Percentiles rank a stretch among this genome's conserved stretches.
Conservation (phyloP, 2,329 filamentous ascomycete species). For the Botrytis aclada region DNA sequence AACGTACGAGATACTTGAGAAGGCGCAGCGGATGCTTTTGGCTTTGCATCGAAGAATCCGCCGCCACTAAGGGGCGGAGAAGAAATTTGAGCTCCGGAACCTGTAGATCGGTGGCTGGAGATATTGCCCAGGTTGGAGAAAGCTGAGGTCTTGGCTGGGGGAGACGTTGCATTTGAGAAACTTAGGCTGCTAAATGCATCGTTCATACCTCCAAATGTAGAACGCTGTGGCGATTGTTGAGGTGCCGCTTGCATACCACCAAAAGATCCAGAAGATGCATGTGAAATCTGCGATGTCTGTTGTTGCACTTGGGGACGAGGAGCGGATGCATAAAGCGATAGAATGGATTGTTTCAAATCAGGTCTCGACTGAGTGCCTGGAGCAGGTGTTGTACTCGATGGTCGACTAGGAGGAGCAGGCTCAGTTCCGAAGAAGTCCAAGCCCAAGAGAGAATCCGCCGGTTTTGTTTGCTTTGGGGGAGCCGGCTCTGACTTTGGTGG, state of each 20-base stretch:
- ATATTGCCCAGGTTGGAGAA: constrained; percentile 49
- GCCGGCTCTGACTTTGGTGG: constrained; percentile 62
- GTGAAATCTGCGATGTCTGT: constrained; percentile 43
- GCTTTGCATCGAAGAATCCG: constrained; percentile 76
- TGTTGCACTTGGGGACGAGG: constrained; percentile 69
- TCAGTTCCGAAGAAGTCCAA: constrained; percentile 85
- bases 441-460: constrained; percentile 81
- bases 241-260: constrained; percentile 56
- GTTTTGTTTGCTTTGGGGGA: constrained; percentile 66
- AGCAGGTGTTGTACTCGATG: constrained; percentile 75
- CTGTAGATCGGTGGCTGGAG: constrained; percentile 41
- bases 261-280: constrained; percentile 61
- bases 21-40: constrained; percentile 49
- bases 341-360: constrained; percentile 93
- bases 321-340: constrained; percentile 86
- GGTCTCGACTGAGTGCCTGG: constrained; percentile 70
- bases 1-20: constrained; percentile 49
- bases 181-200: constrained; percentile 76
- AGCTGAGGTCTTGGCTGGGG: constrained; percentile 41
- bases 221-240: constrained; percentile 45
- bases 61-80: constrained; percentile 57
- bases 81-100: constrained; percentile 42
- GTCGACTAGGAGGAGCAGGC: constrained; percentile 67
- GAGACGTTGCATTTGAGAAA: constrained; percentile 50
- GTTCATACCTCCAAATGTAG: constrained; percentile 54